Evolutionary conservation across 192 early-diverging fungal species (phyloP).

Genomic region (Allomyces javanicus): DNA sequence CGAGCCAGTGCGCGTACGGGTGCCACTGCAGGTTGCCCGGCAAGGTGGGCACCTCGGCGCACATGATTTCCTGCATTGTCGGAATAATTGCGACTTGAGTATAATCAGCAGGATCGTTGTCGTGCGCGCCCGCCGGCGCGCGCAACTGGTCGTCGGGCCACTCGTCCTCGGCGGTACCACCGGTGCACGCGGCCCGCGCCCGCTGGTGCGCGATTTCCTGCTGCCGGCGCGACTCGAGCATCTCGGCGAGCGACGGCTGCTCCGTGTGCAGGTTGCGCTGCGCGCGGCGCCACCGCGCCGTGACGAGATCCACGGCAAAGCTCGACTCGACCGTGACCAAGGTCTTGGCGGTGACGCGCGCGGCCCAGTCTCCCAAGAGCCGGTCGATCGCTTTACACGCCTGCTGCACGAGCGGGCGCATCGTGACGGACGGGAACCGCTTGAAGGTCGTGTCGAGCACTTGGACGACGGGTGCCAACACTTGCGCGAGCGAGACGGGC

Average conservation of each 20-base stretch:
- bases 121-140: slow-evolving; percentile 9
- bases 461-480: not conserved
- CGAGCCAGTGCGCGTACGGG: slow-evolving; percentile 22
- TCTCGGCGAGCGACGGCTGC: not conserved
- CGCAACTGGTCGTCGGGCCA: not conserved
- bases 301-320: not conserved
- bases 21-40: slow-evolving; percentile 21
- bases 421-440: not conserved
- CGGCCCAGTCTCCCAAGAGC: not conserved
- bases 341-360: not conserved
- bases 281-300: not conserved
- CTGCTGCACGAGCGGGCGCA: not conserved
- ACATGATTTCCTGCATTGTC: slow-evolving; percentile 25
- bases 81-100: slow-evolving; percentile 27
- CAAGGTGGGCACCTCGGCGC: slow-evolving; percentile 16
- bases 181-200: not conserved
- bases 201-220: not conserved
- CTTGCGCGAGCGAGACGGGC: not conserved
- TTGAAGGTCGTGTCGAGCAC: not conserved
- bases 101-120: slow-evolving; percentile 29
- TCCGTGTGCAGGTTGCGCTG: not conserved
- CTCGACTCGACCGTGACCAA: not conserved
- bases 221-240: not conserved
- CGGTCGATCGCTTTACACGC: not conserved
- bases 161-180: not conserved